Percentiles rank a stretch among this genome's conserved stretches.
Evolutionary conservation across 305 asterid genomes (phyloP).

Genomic region (Fraxinus xanthoxyloides): DNA sequence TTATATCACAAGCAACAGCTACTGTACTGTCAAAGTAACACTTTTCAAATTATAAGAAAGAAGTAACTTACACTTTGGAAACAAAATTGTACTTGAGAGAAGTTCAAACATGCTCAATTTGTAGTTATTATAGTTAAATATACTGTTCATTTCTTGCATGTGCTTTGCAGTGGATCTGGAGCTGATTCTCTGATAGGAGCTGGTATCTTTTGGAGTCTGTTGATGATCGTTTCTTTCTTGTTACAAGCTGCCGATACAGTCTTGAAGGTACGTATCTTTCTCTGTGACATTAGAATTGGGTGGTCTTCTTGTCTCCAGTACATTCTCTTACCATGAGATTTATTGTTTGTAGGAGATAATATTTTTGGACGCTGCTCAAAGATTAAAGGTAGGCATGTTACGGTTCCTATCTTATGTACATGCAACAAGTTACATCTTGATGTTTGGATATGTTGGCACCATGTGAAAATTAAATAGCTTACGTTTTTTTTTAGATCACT

Average conservation of each 20-base stretch:
- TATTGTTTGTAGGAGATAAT: slow-evolving; percentile 68
- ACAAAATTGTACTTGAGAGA: not conserved
- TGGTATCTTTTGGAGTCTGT: slow-evolving; percentile 90
- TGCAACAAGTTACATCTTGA: not conserved
- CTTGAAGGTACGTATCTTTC: slow-evolving; percentile 64
- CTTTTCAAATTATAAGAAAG: not conserved
- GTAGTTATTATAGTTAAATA: not conserved
- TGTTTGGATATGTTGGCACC: not conserved
- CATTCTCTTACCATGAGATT: slow-evolving; percentile 30
- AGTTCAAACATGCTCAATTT: not conserved
- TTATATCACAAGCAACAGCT: not conserved
- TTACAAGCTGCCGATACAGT: slow-evolving; percentile 97
- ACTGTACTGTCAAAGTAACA: not conserved
- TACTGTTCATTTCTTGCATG: slow-evolving; percentile 5
- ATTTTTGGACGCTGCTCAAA: slow-evolving; percentile 75
- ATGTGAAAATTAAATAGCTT: not conserved
- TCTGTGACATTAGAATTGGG: slow-evolving; percentile 13
- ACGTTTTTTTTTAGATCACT: not conserved
- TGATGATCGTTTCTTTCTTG: slow-evolving; percentile 88
- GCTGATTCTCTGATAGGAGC: slow-evolving; percentile 89
- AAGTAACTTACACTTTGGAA: not conserved
- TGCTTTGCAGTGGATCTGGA: slow-evolving; percentile 82
- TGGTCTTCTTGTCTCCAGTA: slow-evolving; percentile 24
- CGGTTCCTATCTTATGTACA: slow-evolving; percentile 3
- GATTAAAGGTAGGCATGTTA: slow-evolving; percentile 65